Percentiles rank a stretch among this genome's conserved stretches.
Conservation (phyloP, 2,329 filamentous ascomycete genomes). For the Aspergillus sp. region DNA sequence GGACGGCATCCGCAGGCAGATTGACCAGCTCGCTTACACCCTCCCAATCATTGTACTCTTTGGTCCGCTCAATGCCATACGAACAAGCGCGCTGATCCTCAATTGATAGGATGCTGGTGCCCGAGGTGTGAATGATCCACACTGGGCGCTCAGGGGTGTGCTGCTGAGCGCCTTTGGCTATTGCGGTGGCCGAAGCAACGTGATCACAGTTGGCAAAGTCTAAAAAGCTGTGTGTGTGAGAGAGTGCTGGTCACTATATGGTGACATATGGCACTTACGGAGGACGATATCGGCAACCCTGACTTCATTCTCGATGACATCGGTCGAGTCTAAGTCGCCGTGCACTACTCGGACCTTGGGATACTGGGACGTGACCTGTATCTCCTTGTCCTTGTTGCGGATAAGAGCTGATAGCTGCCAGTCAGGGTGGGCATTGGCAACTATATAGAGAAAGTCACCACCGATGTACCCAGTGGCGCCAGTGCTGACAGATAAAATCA, state of each 20-base stretch:
- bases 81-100: conserved; percentile 41
- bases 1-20: conserved; percentile 41
- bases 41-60: conserved; percentile 50
- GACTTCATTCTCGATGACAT: conserved; percentile 44
- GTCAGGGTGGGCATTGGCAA: conserved; percentile 48
- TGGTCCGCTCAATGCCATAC: conserved; percentile 42
- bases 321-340: conserved; percentile 44
- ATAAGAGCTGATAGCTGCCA: conserved; percentile 47
- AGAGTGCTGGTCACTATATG: neutral
- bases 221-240: conserved; percentile 7
- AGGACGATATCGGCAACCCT: conserved; percentile 49
- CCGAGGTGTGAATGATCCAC: conserved; percentile 48
- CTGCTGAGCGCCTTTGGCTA: conserved; percentile 40
- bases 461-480: conserved; percentile 56
- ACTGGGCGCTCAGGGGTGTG: conserved; percentile 36
- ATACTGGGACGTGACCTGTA: conserved; percentile 38
- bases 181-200: conserved; percentile 40
- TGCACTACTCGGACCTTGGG: conserved; percentile 43
- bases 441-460: conserved; percentile 49
- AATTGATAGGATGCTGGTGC: conserved; percentile 43
- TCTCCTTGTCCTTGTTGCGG: conserved; percentile 45
- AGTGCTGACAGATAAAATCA: conserved; percentile 37
- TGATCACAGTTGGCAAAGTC: conserved; percentile 46
- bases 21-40: conserved; percentile 42
- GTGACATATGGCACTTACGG: conserved; percentile 29